Evolutionary conservation across 768 basidiomycete species (phyloP).

Genomic region (Boletellus ananas): DNA sequence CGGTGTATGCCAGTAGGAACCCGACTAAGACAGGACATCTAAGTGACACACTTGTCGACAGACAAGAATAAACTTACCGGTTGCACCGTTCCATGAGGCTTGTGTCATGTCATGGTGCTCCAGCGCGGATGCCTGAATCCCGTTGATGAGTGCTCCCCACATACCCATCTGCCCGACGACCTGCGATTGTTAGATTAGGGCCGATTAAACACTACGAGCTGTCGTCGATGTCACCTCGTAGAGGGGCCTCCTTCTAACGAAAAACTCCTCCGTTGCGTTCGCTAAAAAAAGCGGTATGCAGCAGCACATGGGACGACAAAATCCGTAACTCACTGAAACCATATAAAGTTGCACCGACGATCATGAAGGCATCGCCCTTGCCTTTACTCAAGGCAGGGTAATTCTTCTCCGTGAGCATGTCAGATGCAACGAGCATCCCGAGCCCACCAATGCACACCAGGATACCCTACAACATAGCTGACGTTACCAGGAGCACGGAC

Average conservation of each 20-base stretch:
- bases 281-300: constrained; percentile 39
- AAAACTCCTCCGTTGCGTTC: constrained; percentile 86
- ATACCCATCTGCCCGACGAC: constrained; percentile 85
- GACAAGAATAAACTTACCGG: constrained; percentile 50
- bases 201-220: background rate
- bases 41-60: constrained; percentile 1
- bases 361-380: constrained; percentile 85
- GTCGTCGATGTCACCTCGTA: constrained; percentile 53
- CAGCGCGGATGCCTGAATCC: constrained; percentile 69
- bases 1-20: constrained; percentile 49
- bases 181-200: constrained; percentile 23
- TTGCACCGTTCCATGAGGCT: constrained; percentile 70
- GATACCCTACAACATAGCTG: constrained; percentile 50
- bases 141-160: constrained; percentile 79
- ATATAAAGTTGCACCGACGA: constrained; percentile 80
- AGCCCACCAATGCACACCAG: constrained; percentile 71
- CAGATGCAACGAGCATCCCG: constrained; percentile 75
- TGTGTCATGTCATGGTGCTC: constrained; percentile 66
- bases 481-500: background rate
- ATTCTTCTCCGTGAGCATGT: constrained; percentile 73
- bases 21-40: constrained; percentile 38
- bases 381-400: constrained; percentile 61
- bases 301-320: background rate
- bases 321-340: constrained; percentile 64
- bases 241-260: constrained; percentile 73